A percentile compares a stretch with the other conserved stretches of the same genome.
Evolutionary conservation across 495 filamentous ascomycete species (phyloP).

Genomic region (Filosporella fistucella): DNA sequence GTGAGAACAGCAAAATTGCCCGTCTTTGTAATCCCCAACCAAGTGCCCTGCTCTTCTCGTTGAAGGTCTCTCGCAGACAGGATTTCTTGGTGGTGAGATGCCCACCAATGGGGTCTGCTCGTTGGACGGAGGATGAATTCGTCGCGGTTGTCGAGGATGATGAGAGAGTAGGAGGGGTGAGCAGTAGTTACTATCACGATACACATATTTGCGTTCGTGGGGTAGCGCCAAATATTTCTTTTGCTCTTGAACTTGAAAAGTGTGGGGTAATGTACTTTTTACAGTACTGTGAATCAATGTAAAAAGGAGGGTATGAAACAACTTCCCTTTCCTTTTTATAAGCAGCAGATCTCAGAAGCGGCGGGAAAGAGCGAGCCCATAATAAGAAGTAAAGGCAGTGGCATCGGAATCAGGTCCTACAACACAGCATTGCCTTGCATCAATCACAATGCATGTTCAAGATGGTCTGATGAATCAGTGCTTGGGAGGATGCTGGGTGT

Average conservation of each 20-base stretch:
- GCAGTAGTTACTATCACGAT: conserved; percentile 86
- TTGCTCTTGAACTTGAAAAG: background rate
- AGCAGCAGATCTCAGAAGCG: too few relatives aligned
- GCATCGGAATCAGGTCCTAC: too few relatives aligned
- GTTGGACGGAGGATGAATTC: conserved; percentile 92
- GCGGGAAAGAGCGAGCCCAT: conserved; percentile 4
- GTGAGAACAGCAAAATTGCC: conserved; percentile 89
- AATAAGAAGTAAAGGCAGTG: background rate
- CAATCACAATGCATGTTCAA: too few relatives aligned
- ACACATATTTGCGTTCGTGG: conserved; percentile 59
- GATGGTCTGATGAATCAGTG: conserved; percentile 9
- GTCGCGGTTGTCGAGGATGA: conserved; percentile 91
- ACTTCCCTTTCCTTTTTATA: too few relatives aligned
- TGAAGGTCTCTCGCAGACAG: conserved; percentile 48
- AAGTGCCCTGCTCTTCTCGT: conserved; percentile 66
- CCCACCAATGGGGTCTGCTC: conserved; percentile 80
- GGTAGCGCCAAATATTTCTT: background rate
- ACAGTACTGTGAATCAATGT: background rate
- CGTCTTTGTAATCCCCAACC: conserved; percentile 83
- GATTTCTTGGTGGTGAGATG: conserved; percentile 33
- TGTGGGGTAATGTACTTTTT: background rate
- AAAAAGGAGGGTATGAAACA: too few relatives aligned
- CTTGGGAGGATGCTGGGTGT: too few relatives aligned
- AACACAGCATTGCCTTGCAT: too few relatives aligned
- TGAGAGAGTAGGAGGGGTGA: conserved; percentile 85